A percentile compares a stretch with the other conserved stretches of the same genome.
Evolutionary conservation across 805 yeast genomes (phyloP).

Genomic region (Saccharomycopsis fermentans): DNA sequence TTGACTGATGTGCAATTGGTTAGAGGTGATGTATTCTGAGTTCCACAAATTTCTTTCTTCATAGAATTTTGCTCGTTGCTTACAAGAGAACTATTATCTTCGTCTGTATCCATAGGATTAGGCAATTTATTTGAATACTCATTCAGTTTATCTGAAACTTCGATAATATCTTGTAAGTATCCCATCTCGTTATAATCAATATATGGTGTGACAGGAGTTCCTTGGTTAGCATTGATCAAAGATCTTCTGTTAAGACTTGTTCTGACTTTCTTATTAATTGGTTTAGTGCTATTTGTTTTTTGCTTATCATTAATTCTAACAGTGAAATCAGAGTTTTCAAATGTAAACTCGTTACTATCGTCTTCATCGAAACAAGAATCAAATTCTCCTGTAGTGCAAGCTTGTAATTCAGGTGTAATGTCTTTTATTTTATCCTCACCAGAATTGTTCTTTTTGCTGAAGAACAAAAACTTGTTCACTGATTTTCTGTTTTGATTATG

Average conservation of each 20-base stretch:
- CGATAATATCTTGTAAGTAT: slow-evolving; percentile 13
- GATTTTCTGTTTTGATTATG: slow-evolving; percentile 1
- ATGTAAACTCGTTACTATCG: neutral
- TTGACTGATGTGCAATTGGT: neutral
- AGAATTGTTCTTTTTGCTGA: neutral
- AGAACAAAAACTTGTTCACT: neutral
- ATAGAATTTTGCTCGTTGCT: neutral
- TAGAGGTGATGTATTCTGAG: neutral
- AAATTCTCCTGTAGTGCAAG: neutral
- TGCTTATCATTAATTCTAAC: neutral
- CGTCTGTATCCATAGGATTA: neutral
- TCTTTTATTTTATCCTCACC: neutral
- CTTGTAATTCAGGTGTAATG: slow-evolving; percentile 1
- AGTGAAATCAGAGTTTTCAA: slow-evolving; percentile 1
- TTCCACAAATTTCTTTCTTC: neutral
- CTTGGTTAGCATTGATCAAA: neutral
- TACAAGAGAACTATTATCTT: neutral
- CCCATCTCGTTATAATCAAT: slow-evolving; percentile 5
- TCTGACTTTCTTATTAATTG: neutral
- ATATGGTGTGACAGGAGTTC: neutral
- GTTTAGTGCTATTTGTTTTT: neutral
- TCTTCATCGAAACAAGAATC: neutral
- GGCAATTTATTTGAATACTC: neutral
- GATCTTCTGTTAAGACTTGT: neutral
- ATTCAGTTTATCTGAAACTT: neutral